These are phyloP conservation scores for Talaromyces rugulosus DNA, from an alignment of 2,329 filamentous ascomycete genomes.

Conservation along the genomic window DNA sequence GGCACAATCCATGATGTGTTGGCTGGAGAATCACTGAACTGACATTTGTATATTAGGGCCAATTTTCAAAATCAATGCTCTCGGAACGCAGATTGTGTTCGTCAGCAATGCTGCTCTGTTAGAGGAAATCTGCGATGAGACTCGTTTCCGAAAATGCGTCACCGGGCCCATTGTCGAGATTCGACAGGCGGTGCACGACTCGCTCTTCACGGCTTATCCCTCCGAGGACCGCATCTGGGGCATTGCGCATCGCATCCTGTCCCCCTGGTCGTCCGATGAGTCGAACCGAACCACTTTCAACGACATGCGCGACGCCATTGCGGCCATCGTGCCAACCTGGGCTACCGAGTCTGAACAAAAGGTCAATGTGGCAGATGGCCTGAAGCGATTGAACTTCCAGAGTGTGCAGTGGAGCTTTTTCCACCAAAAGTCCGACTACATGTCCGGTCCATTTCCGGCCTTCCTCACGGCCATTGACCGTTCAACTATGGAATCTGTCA, in stretches of 20 bases:
- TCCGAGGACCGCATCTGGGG: slow-evolving; percentile 55
- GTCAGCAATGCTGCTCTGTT: slow-evolving; percentile 54
- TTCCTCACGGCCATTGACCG: slow-evolving; percentile 54
- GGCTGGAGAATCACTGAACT: not conserved
- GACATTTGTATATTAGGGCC: slow-evolving; percentile 40
- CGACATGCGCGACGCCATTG: slow-evolving; percentile 48
- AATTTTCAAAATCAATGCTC: slow-evolving; percentile 55
- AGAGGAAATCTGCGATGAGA: slow-evolving; percentile 64
- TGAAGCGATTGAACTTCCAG: slow-evolving; percentile 54
- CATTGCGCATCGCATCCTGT: slow-evolving; percentile 53
- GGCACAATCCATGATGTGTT: not conserved
- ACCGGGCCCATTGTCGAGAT: slow-evolving; percentile 56
- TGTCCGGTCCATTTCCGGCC: slow-evolving; percentile 46
- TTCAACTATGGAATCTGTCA: slow-evolving; percentile 54
- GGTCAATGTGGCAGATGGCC: slow-evolving; percentile 46
- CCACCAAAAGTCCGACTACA: slow-evolving; percentile 47
- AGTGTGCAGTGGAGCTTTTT: slow-evolving; percentile 49
- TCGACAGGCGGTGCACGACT: slow-evolving; percentile 59
- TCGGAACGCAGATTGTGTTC: slow-evolving; percentile 46
- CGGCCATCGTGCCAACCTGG: slow-evolving; percentile 52
- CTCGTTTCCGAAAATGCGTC: slow-evolving; percentile 50
- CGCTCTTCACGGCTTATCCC: slow-evolving; percentile 58
- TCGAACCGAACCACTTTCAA: slow-evolving; percentile 38
- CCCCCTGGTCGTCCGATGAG: slow-evolving; percentile 42
- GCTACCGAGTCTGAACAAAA: slow-evolving; percentile 33